Evolutionary conservation across 2,329 filamentous ascomycete genomes (phyloP).

Genomic region (Trichoderma sp.): DNA sequence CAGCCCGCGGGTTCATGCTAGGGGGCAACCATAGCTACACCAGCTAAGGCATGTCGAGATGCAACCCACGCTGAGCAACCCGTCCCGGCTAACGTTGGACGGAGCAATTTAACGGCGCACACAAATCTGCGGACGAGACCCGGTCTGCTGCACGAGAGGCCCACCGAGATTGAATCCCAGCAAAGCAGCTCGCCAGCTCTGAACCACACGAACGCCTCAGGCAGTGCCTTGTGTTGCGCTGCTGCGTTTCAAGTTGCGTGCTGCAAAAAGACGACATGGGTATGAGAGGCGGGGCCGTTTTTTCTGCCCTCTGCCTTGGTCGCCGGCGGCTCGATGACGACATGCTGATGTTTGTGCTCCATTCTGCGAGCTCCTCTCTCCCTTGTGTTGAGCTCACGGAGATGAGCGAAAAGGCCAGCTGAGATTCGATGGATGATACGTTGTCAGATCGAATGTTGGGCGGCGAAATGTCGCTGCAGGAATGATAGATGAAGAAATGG

Average conservation of each 20-base stretch:
- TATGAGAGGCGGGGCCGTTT: not conserved
- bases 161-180: constrained; percentile 18
- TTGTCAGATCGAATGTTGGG: not conserved
- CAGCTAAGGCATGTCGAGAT: constrained; percentile 6
- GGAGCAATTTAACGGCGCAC: constrained; percentile 9
- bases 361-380: not conserved
- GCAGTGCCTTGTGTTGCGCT: not conserved
- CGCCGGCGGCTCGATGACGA: constrained; percentile 11
- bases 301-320: not conserved
- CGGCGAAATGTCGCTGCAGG: not conserved
- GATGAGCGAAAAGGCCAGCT: not conserved
- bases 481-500: not conserved
- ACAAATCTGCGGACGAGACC: constrained; percentile 12
- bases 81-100: not conserved
- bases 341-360: constrained; percentile 18
- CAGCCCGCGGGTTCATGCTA: constrained; percentile 6
- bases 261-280: constrained; percentile 2
- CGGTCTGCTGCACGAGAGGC: not conserved
- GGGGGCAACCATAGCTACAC: not conserved
- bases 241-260: constrained; percentile 14
- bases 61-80: constrained; percentile 13
- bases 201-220: constrained; percentile 2
- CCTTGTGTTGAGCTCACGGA: not conserved
- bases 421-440: not conserved
- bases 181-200: not conserved